Evolutionary conservation across 805 yeast genomes (phyloP), one percentile per base, ranked within the genome.

Genomic region (Starmerella gropengiesseri): DNA sequence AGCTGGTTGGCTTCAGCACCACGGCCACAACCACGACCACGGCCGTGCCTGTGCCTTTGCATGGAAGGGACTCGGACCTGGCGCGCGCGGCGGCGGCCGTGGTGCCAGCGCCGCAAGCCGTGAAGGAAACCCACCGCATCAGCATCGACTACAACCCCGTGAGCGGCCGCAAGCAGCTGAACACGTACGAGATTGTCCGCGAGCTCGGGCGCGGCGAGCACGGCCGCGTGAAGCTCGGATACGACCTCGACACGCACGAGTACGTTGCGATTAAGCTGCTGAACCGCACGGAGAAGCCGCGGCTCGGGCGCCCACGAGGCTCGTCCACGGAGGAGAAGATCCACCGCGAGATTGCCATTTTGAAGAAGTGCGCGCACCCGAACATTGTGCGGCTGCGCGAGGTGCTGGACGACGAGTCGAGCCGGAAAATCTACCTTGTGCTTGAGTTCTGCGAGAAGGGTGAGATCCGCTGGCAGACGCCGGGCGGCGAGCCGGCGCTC

Each of bases 201-300:
- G 96, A 87, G 63, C 68, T 91, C 22, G 98, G 98, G 9, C 70
- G 82, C 27, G 98, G 98, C n/a, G 95, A 87, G 60, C 97, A 89
- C 62, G 97, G 98, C n/a, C 89, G 85, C 60, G 98, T 91, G 32
- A 91, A 91, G 60, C 69, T 91, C 16, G 98, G 94, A 0, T 73
- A 73, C 46, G 89, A 87, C 58, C 61, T 78, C 42, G 68, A 72
- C n/a, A 61, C 69, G 11, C 60, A 63, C 25, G 64, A 60, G 35
- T 65, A 75, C 25, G 94, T 85, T n/a, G 98, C 98, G 3, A 86
- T 91, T 43, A 91, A 91, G 59, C 83, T 91, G 40, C 85, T 91
- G 33, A 87, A 84, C 62, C 70, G 96, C 42, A 75, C 75, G 39
- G 75, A 73, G 1, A 66, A 73, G 36, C 77, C 75, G 3, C 65